Evolutionary conservation across 2,329 filamentous ascomycete genomes (phyloP).

Genomic region (Ophiostoma novo-ulmi): DNA sequence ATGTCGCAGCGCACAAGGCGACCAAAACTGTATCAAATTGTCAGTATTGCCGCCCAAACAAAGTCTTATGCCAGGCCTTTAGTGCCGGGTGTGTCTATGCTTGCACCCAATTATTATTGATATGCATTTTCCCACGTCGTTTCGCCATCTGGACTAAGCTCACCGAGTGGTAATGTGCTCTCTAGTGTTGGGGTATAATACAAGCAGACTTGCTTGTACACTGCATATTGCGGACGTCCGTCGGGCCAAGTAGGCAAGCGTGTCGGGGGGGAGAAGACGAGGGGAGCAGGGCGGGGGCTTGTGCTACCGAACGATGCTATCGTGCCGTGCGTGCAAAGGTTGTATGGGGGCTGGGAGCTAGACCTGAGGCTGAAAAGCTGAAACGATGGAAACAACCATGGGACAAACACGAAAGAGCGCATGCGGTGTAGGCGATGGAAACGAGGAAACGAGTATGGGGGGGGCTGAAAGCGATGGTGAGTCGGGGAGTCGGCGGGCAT

Average conservation of each 20-base stretch:
- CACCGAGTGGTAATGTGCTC: slow-evolving; percentile 18
- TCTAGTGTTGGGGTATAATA: not conserved
- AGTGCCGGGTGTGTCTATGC: not conserved
- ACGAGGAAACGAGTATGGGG: not conserved
- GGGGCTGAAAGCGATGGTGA: not conserved
- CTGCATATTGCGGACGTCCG: not conserved
- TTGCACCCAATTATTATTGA: not conserved
- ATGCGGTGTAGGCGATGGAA: too few relatives aligned
- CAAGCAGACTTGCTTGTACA: not conserved
- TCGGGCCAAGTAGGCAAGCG: not conserved
- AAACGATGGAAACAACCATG: not conserved
- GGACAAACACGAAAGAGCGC: not conserved
- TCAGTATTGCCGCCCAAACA: slow-evolving; percentile 43
- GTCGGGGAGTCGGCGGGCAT: not conserved
- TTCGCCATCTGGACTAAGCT: slow-evolving; percentile 23
- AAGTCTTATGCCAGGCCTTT: slow-evolving; percentile 14
- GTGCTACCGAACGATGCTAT: slow-evolving; percentile 22
- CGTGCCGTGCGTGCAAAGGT: slow-evolving; percentile 12
- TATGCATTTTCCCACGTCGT: not conserved
- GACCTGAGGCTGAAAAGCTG: not conserved
- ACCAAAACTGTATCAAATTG: slow-evolving; percentile 65
- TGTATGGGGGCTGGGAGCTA: not conserved
- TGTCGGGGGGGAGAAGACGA: slow-evolving; percentile 17
- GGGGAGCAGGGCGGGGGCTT: slow-evolving; percentile 25
- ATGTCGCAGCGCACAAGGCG: slow-evolving; percentile 98